Percentiles rank a stretch among this genome's conserved stretches.
Evolutionary conservation across 306 rosid genomes (phyloP).

Genomic region (Cicer pinnatifidum): DNA sequence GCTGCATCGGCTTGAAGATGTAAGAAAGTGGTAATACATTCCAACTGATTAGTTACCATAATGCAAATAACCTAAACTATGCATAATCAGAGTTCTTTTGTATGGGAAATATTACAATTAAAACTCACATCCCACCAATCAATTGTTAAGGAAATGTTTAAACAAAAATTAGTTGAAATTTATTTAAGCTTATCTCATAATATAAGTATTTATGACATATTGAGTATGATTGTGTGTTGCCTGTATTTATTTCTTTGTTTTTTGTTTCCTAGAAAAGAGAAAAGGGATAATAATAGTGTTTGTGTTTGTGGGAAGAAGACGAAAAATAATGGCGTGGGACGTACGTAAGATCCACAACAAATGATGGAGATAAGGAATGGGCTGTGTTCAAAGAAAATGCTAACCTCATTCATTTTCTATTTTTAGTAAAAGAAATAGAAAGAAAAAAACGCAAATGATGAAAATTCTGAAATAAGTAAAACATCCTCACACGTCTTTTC

Average conservation of each 20-base stretch:
- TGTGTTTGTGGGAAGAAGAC: background rate
- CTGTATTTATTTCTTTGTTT: background rate
- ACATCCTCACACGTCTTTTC: background rate
- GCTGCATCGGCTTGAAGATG: background rate
- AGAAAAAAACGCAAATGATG: background rate
- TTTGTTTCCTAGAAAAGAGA: constrained; percentile 4
- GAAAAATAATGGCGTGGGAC: constrained; percentile 7
- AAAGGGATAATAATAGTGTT: background rate
- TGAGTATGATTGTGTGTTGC: background rate
- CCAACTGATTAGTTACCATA: background rate
- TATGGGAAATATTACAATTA: background rate
- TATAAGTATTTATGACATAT: background rate
- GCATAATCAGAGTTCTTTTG: background rate
- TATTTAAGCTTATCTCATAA: background rate
- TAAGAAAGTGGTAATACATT: background rate
- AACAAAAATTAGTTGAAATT: background rate
- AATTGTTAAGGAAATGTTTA: background rate
- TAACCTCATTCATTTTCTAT: background rate
- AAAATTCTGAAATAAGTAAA: constrained; percentile 7
- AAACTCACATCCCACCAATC: background rate
- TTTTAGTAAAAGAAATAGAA: background rate
- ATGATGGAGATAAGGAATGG: constrained; percentile 27
- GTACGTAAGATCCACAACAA: background rate
- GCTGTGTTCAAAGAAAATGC: background rate
- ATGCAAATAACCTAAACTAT: background rate